Evolutionary conservation across 192 early-diverging fungal genomes (phyloP).

Genomic region (Phlyctochytrium arcticum): DNA sequence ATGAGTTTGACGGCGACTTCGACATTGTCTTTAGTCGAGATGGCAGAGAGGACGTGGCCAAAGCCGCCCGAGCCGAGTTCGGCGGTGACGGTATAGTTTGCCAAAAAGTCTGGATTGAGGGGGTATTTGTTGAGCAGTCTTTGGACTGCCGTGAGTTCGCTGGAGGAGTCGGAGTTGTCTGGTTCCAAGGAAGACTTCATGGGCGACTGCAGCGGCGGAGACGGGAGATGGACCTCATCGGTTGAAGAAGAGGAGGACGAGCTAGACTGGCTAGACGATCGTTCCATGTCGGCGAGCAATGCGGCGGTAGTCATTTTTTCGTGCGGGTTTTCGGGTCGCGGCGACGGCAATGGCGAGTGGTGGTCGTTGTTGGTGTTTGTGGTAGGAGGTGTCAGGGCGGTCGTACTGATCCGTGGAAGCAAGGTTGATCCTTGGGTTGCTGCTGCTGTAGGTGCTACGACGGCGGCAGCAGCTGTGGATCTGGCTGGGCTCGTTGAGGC

Average conservation of each 20-base stretch:
- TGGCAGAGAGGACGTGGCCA: constrained; percentile 62
- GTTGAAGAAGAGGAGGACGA: not conserved
- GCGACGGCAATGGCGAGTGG: too few relatives aligned
- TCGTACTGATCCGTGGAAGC: not conserved
- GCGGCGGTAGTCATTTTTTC: not conserved
- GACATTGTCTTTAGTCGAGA: constrained; percentile 39
- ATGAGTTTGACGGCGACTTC: constrained; percentile 79
- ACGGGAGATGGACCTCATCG: too few relatives aligned
- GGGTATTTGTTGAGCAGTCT: constrained; percentile 19
- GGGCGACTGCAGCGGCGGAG: not conserved
- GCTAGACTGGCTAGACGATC: not conserved
- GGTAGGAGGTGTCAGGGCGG: constrained; percentile 3
- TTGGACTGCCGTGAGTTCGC: not conserved
- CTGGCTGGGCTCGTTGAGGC: not conserved
- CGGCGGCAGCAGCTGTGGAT: not conserved
- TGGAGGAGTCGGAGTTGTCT: not conserved
- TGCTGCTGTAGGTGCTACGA: not conserved
- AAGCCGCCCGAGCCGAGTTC: constrained; percentile 69
- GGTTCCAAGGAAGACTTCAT: not conserved
- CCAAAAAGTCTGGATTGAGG: constrained; percentile 18
- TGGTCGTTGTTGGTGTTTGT: too few relatives aligned
- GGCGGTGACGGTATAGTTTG: constrained; percentile 25
- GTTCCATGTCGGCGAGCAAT: not conserved
- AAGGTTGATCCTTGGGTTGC: not conserved
- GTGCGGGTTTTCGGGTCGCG: too few relatives aligned